These are phyloP conservation scores for Backusella liffmaniae DNA, from an alignment of 192 early-diverging fungal genomes.

Conservation along the genomic window DNA sequence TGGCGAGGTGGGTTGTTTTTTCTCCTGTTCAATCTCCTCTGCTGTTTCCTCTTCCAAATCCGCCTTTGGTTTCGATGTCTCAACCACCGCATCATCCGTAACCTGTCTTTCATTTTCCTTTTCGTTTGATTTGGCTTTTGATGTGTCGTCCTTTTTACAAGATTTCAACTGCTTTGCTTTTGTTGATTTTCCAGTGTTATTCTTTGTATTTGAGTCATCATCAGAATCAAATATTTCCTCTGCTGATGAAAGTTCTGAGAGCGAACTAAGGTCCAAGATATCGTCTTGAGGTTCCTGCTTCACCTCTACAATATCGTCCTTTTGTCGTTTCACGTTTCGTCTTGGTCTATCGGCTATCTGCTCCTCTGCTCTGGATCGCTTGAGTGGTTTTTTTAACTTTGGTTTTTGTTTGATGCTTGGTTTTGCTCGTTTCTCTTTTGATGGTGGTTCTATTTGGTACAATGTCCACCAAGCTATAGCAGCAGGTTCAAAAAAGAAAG, in stretches of 20 bases:
- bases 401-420: conserved; percentile 6
- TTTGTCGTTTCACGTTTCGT: not conserved
- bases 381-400: conserved; percentile 23
- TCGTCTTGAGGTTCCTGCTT: conserved; percentile 9
- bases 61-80: not conserved
- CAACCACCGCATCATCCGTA: not conserved
- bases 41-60: not conserved
- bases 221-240: not conserved
- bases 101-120: not conserved
- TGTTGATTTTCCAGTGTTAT: not conserved
- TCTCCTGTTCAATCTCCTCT: not conserved
- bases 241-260: conserved; percentile 27
- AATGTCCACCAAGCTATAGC: conserved; percentile 52
- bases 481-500: not conserved
- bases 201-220: not conserved
- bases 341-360: not conserved
- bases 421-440: conserved; percentile 15
- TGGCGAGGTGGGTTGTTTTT: not conserved
- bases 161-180: not conserved
- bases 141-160: not conserved
- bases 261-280: conserved; percentile 16
- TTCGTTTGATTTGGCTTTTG: not conserved
- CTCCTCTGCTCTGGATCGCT: conserved; percentile 5
- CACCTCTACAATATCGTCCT: not conserved
- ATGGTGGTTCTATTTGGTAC: conserved; percentile 47